These are phyloP conservation scores for Leishmania martiniquensis DNA, from an alignment of 208 protist species.

Conservation along the genomic window DNA sequence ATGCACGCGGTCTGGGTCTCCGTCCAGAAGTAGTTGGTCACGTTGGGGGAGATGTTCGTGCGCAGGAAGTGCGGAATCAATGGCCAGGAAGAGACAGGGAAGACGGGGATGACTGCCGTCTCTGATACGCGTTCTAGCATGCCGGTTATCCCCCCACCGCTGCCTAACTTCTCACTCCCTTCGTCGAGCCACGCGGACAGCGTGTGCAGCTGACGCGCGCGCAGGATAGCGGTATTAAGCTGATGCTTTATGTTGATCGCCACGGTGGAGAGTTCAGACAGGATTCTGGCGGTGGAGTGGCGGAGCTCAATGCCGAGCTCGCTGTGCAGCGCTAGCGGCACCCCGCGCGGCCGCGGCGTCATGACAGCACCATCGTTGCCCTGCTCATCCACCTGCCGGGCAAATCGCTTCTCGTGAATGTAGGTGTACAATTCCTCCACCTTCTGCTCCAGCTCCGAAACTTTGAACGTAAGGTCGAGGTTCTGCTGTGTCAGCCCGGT, in stretches of 20 bases:
- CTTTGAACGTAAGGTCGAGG: constrained; percentile 39
- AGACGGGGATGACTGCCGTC: constrained; percentile 54
- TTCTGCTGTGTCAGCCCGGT: constrained; percentile 58
- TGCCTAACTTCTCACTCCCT: constrained; percentile 10
- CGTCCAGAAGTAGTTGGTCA: constrained; percentile 71
- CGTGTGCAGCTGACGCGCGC: constrained; percentile 52
- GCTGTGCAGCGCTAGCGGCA: constrained; percentile 71
- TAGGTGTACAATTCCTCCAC: constrained; percentile 62
- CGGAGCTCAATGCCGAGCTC: constrained; percentile 79
- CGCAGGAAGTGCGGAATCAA: constrained; percentile 77
- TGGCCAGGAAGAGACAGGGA: constrained; percentile 44
- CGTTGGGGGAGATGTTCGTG: constrained; percentile 44
- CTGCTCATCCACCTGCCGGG: constrained; percentile 20
- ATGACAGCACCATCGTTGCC: constrained; percentile 29
- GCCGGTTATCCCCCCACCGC: constrained; percentile 30
- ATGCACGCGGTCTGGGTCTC: constrained; percentile 42
- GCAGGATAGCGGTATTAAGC: constrained; percentile 67
- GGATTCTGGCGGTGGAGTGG: constrained; percentile 57
- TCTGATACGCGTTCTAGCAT: constrained; percentile 38
- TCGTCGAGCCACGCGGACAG: constrained; percentile 63
- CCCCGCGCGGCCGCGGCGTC: constrained; percentile 71
- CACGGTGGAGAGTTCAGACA: constrained; percentile 63
- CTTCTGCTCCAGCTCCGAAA: constrained; percentile 43
- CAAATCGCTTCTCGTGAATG: constrained; percentile 77
- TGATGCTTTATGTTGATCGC: constrained; percentile 84